Percentiles rank a stretch among this genome's conserved stretches.
Evolutionary conservation across 2,329 filamentous ascomycete genomes (phyloP).

Genomic region (Fusarium scirpi): DNA sequence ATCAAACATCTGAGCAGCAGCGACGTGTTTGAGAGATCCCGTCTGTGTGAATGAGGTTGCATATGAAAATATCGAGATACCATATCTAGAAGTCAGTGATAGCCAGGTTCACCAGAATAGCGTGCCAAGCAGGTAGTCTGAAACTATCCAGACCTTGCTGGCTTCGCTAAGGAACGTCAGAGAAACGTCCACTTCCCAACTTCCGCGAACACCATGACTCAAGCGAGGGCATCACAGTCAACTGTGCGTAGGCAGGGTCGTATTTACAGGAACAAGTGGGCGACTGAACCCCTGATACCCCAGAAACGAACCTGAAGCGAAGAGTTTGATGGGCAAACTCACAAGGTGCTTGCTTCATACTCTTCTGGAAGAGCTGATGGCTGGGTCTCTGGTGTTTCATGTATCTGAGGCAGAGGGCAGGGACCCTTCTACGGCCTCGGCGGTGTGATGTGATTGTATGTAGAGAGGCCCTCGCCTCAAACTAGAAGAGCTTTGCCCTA

Average conservation of each 20-base stretch:
- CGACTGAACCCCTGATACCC: conserved; percentile 36
- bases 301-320: conserved; percentile 37
- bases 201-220: conserved; percentile 39
- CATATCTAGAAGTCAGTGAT: conserved; percentile 16
- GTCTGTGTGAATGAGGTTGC: conserved; percentile 30
- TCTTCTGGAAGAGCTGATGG: conserved; percentile 46
- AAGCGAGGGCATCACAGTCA: conserved; percentile 27
- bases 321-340: conserved; percentile 17
- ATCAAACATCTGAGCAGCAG: conserved; percentile 35
- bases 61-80: conserved; percentile 16
- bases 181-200: conserved; percentile 11
- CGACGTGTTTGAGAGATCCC: conserved; percentile 28
- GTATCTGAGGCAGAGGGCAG: conserved; percentile 37
- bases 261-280: conserved; percentile 40
- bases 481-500: conserved; percentile 1
- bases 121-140: conserved; percentile 33
- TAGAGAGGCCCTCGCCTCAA: neutral
- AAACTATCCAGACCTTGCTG: conserved; percentile 35
- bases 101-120: conserved; percentile 19
- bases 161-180: conserved; percentile 14
- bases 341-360: conserved; percentile 35
- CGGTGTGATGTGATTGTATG: conserved; percentile 28
- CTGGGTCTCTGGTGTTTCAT: conserved; percentile 43
- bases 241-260: conserved; percentile 20
- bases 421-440: conserved; percentile 38